These are phyloP conservation scores for Rutstroemia sp. DNA, from an alignment of 2,329 filamentous ascomycete genomes.

Conservation along the genomic window DNA sequence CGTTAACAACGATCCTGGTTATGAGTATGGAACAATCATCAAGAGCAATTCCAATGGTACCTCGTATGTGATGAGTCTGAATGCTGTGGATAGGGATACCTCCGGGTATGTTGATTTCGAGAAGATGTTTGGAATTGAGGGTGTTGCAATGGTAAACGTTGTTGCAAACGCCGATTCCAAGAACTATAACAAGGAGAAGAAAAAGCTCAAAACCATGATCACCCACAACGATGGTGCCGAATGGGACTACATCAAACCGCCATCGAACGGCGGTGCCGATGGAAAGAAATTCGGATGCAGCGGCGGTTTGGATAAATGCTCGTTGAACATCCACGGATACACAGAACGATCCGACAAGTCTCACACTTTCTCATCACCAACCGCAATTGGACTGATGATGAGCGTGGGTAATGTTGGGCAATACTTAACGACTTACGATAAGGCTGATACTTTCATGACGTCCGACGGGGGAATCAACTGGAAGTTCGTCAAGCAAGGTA, in stretches of 20 bases:
- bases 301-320: slow-evolving; percentile 60
- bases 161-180: slow-evolving; percentile 64
- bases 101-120: slow-evolving; percentile 87
- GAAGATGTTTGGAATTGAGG: slow-evolving; percentile 87
- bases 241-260: slow-evolving; percentile 74
- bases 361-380: slow-evolving; percentile 81
- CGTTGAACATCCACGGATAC: slow-evolving; percentile 90
- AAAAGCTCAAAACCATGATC: slow-evolving; percentile 83
- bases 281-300: slow-evolving; percentile 66
- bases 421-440: slow-evolving; percentile 30
- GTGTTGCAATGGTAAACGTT: slow-evolving; percentile 79
- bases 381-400: slow-evolving; percentile 85
- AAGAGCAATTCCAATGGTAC: slow-evolving; percentile 99
- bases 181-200: slow-evolving; percentile 51
- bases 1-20: slow-evolving; percentile 56
- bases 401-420: slow-evolving; percentile 85
- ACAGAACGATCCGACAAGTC: slow-evolving; percentile 78
- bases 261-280: slow-evolving; percentile 55
- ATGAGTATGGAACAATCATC: slow-evolving; percentile 77
- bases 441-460: slow-evolving; percentile 85
- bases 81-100: slow-evolving; percentile 73
- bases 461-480: slow-evolving; percentile 85
- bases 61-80: slow-evolving; percentile 79
- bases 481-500: slow-evolving; percentile 78
- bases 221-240: slow-evolving; percentile 93